Conservation (phyloP, 331 rosid genomes). For the Malus hybrid region DNA sequence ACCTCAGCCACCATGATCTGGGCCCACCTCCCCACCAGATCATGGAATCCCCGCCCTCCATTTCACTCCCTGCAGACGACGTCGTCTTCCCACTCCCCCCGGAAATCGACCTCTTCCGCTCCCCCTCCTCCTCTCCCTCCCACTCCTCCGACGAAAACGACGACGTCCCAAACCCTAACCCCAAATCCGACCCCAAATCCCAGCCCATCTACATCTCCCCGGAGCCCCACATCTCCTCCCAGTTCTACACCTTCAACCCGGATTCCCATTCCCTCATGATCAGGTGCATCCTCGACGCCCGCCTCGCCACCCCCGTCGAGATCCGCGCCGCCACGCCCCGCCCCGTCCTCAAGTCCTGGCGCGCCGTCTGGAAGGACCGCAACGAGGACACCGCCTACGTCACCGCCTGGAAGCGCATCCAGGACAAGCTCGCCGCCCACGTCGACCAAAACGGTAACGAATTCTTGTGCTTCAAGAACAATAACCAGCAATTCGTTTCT, state of each 20-base stretch:
- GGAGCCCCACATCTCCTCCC: constrained; percentile 84
- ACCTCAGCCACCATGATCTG: constrained; percentile 28
- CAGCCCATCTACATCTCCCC: constrained; percentile 58
- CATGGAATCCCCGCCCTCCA: constrained; percentile 36
- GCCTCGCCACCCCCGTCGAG: constrained; percentile 75
- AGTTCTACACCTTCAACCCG: constrained; percentile 90
- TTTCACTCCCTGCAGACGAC: constrained; percentile 27
- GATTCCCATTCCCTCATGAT: constrained; percentile 87
- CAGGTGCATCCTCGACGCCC: constrained; percentile 65
- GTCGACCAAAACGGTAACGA: constrained; percentile 56
- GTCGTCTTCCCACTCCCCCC: constrained; percentile 59
- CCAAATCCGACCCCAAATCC: constrained; percentile 11
- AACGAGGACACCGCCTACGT: constrained; percentile 92
- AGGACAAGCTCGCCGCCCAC: constrained; percentile 73
- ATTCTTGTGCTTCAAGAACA: constrained; percentile 89
- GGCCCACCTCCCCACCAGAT: constrained; percentile 42
- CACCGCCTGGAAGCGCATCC: constrained; percentile 97
- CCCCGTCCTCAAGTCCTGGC: constrained; percentile 86
- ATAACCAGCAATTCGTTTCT: constrained; percentile 80
- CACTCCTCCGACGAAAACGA: constrained; percentile 44
- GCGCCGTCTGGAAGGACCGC: constrained; percentile 97
- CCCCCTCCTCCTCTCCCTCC: constrained; percentile 55
- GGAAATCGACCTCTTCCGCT: constrained; percentile 70
- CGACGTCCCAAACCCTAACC: constrained; percentile 26
- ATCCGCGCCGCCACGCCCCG: constrained; percentile 84